Percentiles rank a stretch among this genome's conserved stretches.
Evolutionary conservation across 2,329 filamentous ascomycete species (phyloP).

Genomic region (Colletotrichum brevisporum): DNA sequence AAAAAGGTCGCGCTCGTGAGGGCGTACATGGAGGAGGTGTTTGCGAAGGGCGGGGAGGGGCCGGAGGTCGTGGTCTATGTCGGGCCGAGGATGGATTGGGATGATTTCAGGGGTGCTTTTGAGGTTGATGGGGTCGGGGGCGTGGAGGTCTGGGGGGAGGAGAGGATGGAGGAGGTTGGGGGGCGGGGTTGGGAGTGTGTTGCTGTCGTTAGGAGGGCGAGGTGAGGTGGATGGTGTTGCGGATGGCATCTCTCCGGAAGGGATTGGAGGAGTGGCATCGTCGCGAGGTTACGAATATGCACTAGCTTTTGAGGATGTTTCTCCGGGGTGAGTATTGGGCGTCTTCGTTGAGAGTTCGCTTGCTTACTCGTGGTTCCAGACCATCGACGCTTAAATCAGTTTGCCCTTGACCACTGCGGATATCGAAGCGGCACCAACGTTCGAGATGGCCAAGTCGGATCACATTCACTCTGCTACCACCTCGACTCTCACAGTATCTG

Average conservation of each 20-base stretch:
- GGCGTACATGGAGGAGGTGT: conserved; percentile 45
- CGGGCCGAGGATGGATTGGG: conserved; percentile 35
- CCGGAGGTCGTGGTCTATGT: conserved; percentile 22
- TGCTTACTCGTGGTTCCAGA: too few species aligned
- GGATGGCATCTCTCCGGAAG: not conserved
- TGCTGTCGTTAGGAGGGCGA: conserved; percentile 9
- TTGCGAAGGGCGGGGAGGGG: not conserved
- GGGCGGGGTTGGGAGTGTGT: conserved; percentile 31
- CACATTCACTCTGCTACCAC: too few species aligned
- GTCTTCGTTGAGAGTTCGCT: too few species aligned
- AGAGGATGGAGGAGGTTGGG: conserved; percentile 29
- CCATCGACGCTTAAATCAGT: too few species aligned
- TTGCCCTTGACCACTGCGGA: too few species aligned
- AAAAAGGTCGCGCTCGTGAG: conserved; percentile 48
- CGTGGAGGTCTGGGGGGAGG: conserved; percentile 24
- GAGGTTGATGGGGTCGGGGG: not conserved
- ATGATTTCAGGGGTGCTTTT: conserved; percentile 12
- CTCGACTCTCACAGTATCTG: too few species aligned
- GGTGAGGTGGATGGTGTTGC: not conserved
- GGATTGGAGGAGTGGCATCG: not conserved
- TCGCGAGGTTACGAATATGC: not conserved
- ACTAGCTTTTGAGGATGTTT: fast-evolving
- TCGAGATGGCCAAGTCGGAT: too few species aligned
- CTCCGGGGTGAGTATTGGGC: too few species aligned
- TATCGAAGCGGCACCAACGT: too few species aligned